Evolutionary conservation across 495 filamentous ascomycete genomes (phyloP), one percentile per base, ranked within the genome.

Genomic region (Penicillium maclennaniae): DNA sequence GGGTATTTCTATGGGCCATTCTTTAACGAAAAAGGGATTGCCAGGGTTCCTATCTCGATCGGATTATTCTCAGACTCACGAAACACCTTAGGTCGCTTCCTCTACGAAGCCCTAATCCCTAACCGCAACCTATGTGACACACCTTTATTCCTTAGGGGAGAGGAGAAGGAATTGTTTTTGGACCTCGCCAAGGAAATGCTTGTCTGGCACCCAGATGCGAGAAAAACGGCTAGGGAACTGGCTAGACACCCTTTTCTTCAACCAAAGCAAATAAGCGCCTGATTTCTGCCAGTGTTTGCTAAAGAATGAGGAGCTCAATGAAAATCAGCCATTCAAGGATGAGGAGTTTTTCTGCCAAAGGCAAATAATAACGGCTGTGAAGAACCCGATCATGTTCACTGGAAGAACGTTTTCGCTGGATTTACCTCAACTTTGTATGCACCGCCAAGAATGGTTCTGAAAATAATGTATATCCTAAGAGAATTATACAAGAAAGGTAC

Each of bases 141-240:
- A 40, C 52, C 55, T 61, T 59, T 65, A 7, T 67, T 64, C 42
- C 63, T 72, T 59, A 52, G 54, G 41, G 68, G 57, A 56, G 67
- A 72, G 50, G 72, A 78, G 56, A 73, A 34, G 56, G 70, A 75
- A 51, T 17, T 27, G 40, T 76, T 78, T 67, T 51, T 76, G 49
- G 64, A 71, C 56, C 63, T 76, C 47, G 68, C 61, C 55, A 67
- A 61, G 52, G 58, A 47, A 60, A 77, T 75, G 68, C 71, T 76
- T 62, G 51, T 58, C 57, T 72, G 67, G 71, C 55, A 66, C 56
- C 66, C 62, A 58, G 20, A 65, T 60, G 12, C 8, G 45, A 71
- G 69, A 58, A 64, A 69, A 62, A 60, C 60, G 47, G 69, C 69
- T 44, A 63, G 61, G 21, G 68, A 74, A 63, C 50, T 74, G 58